Conservation (phyloP, 176 grass and related monocot genomes). For the Tillandsia leiboldiana region DNA sequence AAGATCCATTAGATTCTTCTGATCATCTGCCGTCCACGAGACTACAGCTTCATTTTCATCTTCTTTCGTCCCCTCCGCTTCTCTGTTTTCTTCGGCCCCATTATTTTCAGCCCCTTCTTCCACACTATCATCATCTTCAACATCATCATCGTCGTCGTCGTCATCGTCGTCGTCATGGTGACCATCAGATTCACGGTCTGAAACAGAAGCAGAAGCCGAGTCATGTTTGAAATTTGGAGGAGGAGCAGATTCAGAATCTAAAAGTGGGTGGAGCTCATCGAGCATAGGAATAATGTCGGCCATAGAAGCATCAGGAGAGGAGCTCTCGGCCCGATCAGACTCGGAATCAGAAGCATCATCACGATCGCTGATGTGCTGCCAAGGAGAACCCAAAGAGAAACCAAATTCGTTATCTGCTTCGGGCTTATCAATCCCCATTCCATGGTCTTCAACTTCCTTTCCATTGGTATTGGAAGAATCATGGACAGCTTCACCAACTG, state of each 20-base stretch:
- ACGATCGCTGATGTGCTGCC: slow-evolving; percentile 45
- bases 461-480: neutral
- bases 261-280: slow-evolving; percentile 76
- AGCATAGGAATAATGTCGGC: slow-evolving; percentile 71
- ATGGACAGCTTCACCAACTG: slow-evolving; percentile 20
- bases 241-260: slow-evolving; percentile 30
- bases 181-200: slow-evolving; percentile 1
- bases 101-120: slow-evolving; percentile 19
- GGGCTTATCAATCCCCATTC: slow-evolving; percentile 18
- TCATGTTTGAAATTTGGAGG: slow-evolving; percentile 20
- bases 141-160: slow-evolving; percentile 25
- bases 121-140: slow-evolving; percentile 22
- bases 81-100: neutral
- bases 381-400: slow-evolving; percentile 52
- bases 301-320: slow-evolving; percentile 67
- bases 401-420: slow-evolving; percentile 19
- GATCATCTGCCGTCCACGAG: slow-evolving; percentile 18
- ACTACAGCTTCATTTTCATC: slow-evolving; percentile 13
- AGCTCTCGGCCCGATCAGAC: slow-evolving; percentile 64
- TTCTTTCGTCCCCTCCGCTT: slow-evolving; percentile 14
- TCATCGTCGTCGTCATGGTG: slow-evolving; percentile 2
- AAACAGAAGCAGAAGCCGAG: slow-evolving; percentile 36
- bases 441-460: slow-evolving; percentile 10
- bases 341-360: slow-evolving; percentile 60
- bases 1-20: slow-evolving; percentile 22